Evolutionary conservation across 495 filamentous ascomycete genomes (phyloP), one percentile per base, ranked within the genome.

Genomic region (Cairneyella variabilis): DNA sequence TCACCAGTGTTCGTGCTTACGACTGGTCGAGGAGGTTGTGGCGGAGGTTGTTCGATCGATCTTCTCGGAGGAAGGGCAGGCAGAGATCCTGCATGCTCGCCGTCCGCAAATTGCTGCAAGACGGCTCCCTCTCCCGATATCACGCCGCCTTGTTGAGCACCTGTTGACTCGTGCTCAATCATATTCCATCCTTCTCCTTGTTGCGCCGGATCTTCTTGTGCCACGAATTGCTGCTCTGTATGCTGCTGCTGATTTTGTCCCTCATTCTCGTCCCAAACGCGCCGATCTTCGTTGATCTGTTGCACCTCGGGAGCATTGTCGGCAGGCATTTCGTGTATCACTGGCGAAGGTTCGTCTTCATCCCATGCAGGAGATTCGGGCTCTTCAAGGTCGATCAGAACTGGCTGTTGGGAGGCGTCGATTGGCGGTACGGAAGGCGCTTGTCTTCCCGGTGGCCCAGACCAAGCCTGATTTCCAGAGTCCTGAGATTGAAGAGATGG

Each of bases 151-250:
- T 64, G 44, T 47, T 64, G 57, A n/a, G 8, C 27, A 17, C 40
- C 47, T 16, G 2, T 11, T 6, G 27, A 18, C 22, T 74, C 75
- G 34, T 72, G 53, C 32, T 77, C 73, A 16, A 76, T 67, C 38
- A 79, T 41, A 54, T 74, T 76, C 76, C 76, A 77, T 25, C 69
- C 71, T 6, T 75, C 74, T 22, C 53, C 60, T 4, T 61, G 54
- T 10, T 66, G 66, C 0, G 64, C 39, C 17, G 66, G 57, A 37
- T 50, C 38, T 34, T 53, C 43, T 27, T 52, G 50, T 27, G 21
- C 47, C 22, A 60, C n/a, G 21, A 48, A 53, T 22, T 60, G 43
- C 1, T 61, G 42, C 7, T 58, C 37, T 22, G 53, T 30, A 27
- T 58, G 48, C 11, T 59, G 60, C 40, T 72, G 70, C 0, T 62